phyloP scores from a whole-genome alignment of 176 grass and related monocot species.

The Miscanthus lutarioriparius region DNA sequence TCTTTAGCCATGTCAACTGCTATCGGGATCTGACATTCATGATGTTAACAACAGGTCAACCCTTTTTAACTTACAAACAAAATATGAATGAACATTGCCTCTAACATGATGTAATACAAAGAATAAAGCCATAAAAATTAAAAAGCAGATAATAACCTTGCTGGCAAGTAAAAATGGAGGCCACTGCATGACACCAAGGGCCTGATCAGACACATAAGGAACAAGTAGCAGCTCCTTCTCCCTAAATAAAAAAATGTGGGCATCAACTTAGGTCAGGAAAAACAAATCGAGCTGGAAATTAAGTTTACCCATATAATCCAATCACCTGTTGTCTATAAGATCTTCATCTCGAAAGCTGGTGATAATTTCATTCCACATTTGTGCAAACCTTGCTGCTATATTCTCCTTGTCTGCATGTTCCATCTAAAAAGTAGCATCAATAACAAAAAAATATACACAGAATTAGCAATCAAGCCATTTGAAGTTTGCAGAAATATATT shows the following conservation, averaged over 20 bases:
- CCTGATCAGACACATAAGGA: slow-evolving; percentile 80
- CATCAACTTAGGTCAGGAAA: slow-evolving; percentile 12
- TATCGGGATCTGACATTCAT: slow-evolving; percentile 76
- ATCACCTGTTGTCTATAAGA: slow-evolving; percentile 82
- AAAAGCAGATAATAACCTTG: slow-evolving; percentile 57
- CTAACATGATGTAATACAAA: slow-evolving; percentile 26
- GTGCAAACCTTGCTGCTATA: slow-evolving; percentile 87
- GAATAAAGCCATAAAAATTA: slow-evolving; percentile 3
- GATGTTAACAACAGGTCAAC: slow-evolving; percentile 26
- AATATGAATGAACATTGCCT: neutral
- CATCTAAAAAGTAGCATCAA: slow-evolving; percentile 39
- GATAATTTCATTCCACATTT: slow-evolving; percentile 96
- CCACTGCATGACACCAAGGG: slow-evolving; percentile 79
- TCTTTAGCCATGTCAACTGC: slow-evolving; percentile 97
- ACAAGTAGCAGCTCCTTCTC: slow-evolving; percentile 93
- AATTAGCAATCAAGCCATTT: slow-evolving; percentile 31
- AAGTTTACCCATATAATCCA: slow-evolving; percentile 14
- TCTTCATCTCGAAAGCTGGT: slow-evolving; percentile 85
- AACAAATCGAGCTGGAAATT: slow-evolving; percentile 15
- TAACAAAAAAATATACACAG: slow-evolving; percentile 30
- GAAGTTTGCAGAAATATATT: slow-evolving; percentile 29
- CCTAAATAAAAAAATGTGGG: slow-evolving; percentile 45
- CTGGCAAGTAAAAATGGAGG: slow-evolving; percentile 96
- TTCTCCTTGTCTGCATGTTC: slow-evolving; percentile 51
- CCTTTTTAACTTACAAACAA: slow-evolving; percentile 24